A percentile compares a stretch with the other conserved stretches of the same genome.
Conservation (phyloP, 2,329 filamentous ascomycete species). For the Botryosphaeria dothidea region DNA sequence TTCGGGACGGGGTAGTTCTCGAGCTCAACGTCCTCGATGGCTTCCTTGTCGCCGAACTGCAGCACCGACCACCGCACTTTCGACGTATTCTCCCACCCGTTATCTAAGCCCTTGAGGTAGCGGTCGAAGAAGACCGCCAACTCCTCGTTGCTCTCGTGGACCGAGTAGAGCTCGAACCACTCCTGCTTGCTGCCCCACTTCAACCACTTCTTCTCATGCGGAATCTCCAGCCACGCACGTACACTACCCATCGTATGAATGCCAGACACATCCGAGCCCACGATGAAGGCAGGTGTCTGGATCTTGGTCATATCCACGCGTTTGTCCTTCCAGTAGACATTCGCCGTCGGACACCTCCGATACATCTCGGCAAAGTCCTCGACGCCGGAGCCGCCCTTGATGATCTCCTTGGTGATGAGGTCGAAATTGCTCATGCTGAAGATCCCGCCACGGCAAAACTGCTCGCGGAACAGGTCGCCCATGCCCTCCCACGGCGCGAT, state of each 20-base stretch:
- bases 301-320: slow-evolving; percentile 26
- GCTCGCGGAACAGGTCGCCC: slow-evolving; percentile 50
- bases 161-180: slow-evolving; percentile 27
- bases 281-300: slow-evolving; percentile 26
- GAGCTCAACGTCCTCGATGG: slow-evolving; percentile 25
- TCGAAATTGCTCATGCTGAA: slow-evolving; percentile 45
- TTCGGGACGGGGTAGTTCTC: slow-evolving; percentile 24
- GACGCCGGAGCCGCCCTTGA: slow-evolving; percentile 36
- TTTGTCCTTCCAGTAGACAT: slow-evolving; percentile 29
- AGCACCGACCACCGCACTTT: slow-evolving; percentile 46
- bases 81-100: slow-evolving; percentile 51
- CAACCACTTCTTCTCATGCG: slow-evolving; percentile 27
- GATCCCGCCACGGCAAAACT: slow-evolving; percentile 42
- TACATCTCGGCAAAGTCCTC: slow-evolving; percentile 49
- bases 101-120: slow-evolving; percentile 46
- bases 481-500: slow-evolving; percentile 52
- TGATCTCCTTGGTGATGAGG: slow-evolving; percentile 41
- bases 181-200: slow-evolving; percentile 25
- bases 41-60: slow-evolving; percentile 24
- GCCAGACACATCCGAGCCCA: slow-evolving; percentile 21
- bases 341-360: slow-evolving; percentile 32
- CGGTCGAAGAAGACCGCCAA: slow-evolving; percentile 45
- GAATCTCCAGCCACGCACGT: slow-evolving; percentile 24
- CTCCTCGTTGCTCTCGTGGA: slow-evolving; percentile 22
- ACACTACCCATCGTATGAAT: slow-evolving; percentile 28